Evolutionary conservation across 2,329 filamentous ascomycete species (phyloP).

Genomic region (Botryotinia globosa): DNA sequence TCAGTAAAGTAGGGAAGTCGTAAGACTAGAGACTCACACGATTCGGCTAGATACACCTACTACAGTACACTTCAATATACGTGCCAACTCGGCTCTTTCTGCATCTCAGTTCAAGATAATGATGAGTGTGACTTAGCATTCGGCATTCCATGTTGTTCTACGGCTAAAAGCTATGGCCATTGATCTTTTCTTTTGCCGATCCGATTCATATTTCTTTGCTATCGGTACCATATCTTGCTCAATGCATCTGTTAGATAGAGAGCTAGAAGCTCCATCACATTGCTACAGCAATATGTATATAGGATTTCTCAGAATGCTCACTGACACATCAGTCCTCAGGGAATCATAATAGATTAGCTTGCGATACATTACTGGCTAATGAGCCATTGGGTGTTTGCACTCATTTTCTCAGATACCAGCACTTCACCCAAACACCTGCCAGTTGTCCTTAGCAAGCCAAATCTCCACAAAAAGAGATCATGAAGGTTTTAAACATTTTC

Average conservation of each 20-base stretch:
- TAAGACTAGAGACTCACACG: not conserved
- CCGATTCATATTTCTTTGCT: not conserved
- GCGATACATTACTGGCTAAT: not conserved
- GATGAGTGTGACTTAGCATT: not conserved
- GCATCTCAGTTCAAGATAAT: not conserved
- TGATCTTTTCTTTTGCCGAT: not conserved
- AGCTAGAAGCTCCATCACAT: not conserved
- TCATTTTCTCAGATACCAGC: not conserved
- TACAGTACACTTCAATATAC: not conserved
- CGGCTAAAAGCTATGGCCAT: not conserved
- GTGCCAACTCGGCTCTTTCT: not conserved
- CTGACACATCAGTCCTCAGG: not conserved
- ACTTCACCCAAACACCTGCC: slow-evolving; percentile 4
- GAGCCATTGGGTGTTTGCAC: not conserved
- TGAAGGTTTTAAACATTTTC: slow-evolving; percentile 7
- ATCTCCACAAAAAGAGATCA: slow-evolving; percentile 5
- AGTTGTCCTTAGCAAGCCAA: slow-evolving; percentile 1
- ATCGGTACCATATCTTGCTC: not conserved
- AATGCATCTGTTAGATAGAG: not conserved
- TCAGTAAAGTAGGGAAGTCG: not conserved
- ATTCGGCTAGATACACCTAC: not conserved
- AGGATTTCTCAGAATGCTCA: not conserved
- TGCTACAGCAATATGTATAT: not conserved
- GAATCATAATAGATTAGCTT: not conserved
- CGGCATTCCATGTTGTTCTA: not conserved